These are phyloP conservation scores for Clohesyomyces aquaticus DNA, from an alignment of 495 filamentous ascomycete species.

Conservation along the genomic window DNA sequence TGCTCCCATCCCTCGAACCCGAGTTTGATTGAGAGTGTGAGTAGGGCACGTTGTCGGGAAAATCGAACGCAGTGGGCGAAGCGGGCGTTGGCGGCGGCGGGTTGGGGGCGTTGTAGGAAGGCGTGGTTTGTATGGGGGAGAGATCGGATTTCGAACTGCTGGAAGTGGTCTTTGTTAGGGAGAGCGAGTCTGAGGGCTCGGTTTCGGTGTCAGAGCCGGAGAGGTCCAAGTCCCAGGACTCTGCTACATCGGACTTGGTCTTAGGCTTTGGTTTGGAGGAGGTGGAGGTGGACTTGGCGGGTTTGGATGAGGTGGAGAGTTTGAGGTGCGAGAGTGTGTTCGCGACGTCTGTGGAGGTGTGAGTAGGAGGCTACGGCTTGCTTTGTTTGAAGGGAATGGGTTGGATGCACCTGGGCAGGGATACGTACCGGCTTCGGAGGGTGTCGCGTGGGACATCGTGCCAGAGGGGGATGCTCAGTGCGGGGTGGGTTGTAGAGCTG, in stretches of 20 bases:
- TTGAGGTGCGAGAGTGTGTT: constrained; percentile 39
- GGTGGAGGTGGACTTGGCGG: too few relatives aligned
- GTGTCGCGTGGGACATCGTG: constrained; percentile 25
- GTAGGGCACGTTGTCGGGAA: constrained; percentile 23
- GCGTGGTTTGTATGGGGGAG: constrained; percentile 32
- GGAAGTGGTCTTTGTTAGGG: constrained; percentile 36
- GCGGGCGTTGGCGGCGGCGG: constrained; percentile 40
- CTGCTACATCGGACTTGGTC: constrained; percentile 59
- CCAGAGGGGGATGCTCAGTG: not conserved
- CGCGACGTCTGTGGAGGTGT: constrained; percentile 34
- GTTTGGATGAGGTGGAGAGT: constrained; percentile 52
- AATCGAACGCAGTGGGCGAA: constrained; percentile 34
- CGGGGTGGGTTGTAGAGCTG: constrained; percentile 17
- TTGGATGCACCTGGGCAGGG: too few relatives aligned
- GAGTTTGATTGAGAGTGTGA: not conserved
- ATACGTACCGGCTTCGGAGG: constrained; percentile 37
- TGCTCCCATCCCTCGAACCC: constrained; percentile 25
- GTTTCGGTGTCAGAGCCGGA: constrained; percentile 53
- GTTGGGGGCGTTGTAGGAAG: constrained; percentile 32
- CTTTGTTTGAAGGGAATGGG: too few relatives aligned
- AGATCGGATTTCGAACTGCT: constrained; percentile 50
- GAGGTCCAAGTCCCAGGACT: constrained; percentile 86
- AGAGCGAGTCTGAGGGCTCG: constrained; percentile 51
- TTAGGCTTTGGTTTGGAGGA: constrained; percentile 42
- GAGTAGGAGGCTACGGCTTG: constrained; percentile 5